Conservation (phyloP, 169 alveolate genomes). For the Cryptosporidium ubiquitum region DNA sequence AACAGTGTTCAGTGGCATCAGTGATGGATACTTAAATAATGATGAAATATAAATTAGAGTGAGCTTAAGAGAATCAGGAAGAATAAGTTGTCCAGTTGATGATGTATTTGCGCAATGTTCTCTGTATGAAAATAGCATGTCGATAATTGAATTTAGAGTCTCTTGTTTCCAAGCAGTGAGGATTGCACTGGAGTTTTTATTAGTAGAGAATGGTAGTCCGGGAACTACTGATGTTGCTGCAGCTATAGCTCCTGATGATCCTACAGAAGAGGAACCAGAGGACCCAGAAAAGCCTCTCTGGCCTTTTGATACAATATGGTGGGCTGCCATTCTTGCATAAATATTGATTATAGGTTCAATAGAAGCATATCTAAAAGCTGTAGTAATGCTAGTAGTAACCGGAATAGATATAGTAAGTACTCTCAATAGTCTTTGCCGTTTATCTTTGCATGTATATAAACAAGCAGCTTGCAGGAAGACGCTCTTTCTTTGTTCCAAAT, state of each 20-base stretch:
- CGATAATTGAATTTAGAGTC: constrained; percentile 58
- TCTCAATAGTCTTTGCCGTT: constrained; percentile 38
- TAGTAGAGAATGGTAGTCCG: constrained; percentile 47
- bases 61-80: constrained; percentile 62
- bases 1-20: constrained; percentile 63
- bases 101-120: constrained; percentile 71
- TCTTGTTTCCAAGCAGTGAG: constrained; percentile 61
- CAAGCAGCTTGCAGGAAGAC: constrained; percentile 80
- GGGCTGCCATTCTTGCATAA: constrained; percentile 74
- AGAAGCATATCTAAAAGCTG: constrained; percentile 73
- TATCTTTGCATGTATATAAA: constrained; percentile 68
- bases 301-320: constrained; percentile 62
- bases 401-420: constrained; percentile 66
- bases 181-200: constrained; percentile 7
- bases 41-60: constrained; percentile 48
- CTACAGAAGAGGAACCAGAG: not conserved
- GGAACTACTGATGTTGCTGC: constrained; percentile 34
- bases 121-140: constrained; percentile 60
- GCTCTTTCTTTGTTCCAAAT: constrained; percentile 77
- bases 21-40: constrained; percentile 42
- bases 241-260: constrained; percentile 9
- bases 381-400: constrained; percentile 50
- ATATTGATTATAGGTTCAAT: constrained; percentile 53
- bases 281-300: constrained; percentile 30
- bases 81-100: constrained; percentile 63